Conservation (phyloP, 176 grass and related monocot genomes). For the Puya raimondii region DNA sequence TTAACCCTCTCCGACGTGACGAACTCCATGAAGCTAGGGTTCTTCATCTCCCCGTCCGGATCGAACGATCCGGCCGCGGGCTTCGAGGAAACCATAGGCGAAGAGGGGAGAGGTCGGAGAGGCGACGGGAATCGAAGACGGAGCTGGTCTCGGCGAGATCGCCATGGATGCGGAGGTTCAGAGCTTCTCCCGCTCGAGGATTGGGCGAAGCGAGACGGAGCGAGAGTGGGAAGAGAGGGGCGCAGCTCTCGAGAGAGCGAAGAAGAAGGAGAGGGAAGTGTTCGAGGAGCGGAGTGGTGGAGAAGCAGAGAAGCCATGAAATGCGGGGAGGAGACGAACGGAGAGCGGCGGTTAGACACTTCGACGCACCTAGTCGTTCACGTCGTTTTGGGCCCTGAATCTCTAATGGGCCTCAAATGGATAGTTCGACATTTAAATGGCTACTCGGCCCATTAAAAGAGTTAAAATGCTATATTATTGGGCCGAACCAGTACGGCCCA, state of each 20-base stretch:
- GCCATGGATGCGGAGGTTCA: too few species aligned
- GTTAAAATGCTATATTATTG: too few species aligned
- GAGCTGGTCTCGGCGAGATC: background rate
- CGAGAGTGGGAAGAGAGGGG: background rate
- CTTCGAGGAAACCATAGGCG: constrained; percentile 11
- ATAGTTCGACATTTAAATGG: too few species aligned
- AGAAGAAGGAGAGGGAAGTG: background rate
- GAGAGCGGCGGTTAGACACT: too few species aligned
- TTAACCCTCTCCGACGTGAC: constrained; percentile 92
- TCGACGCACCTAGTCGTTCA: too few species aligned
- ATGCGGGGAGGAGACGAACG: background rate
- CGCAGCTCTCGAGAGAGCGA: background rate
- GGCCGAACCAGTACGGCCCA: too few species aligned
- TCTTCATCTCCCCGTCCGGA: constrained; percentile 5
- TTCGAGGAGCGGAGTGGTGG: background rate
- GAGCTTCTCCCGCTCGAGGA: too few species aligned
- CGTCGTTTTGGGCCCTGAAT: too few species aligned
- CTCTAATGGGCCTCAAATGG: too few species aligned
- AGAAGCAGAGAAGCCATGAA: constrained; percentile 16
- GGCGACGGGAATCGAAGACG: background rate
- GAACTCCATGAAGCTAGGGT: constrained; percentile 39
- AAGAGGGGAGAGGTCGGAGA: background rate
- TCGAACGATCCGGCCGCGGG: constrained; percentile 3
- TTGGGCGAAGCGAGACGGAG: too few species aligned
- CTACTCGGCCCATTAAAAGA: too few species aligned